Percentiles rank a stretch among this genome's conserved stretches.
Conservation (phyloP, 2,329 filamentous ascomycete species). For the Hymenoscyphus albidus region DNA sequence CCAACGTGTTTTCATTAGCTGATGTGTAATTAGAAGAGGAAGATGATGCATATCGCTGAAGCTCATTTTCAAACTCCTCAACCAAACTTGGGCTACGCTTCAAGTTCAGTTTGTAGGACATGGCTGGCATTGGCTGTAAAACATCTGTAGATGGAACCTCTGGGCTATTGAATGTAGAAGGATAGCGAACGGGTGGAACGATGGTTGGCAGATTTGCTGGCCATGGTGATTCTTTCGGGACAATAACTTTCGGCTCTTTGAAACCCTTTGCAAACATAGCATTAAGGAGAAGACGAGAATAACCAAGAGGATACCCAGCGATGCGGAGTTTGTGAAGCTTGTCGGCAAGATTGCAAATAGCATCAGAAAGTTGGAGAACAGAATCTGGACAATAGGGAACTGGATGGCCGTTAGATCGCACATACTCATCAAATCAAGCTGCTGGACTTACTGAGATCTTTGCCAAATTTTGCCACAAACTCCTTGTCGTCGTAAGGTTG, state of each 20-base stretch:
- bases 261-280: slow-evolving; percentile 4
- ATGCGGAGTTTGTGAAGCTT: slow-evolving; percentile 10
- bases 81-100: slow-evolving; percentile 11
- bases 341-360: slow-evolving; percentile 7
- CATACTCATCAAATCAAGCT: not conserved
- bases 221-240: slow-evolving; percentile 8
- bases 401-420: not conserved
- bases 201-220: slow-evolving; percentile 3
- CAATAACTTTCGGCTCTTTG: not conserved
- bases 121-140: not conserved
- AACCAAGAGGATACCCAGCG: slow-evolving; percentile 8
- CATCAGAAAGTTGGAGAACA: slow-evolving; percentile 1
- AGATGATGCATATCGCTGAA: not conserved
- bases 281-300: slow-evolving; percentile 7
- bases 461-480: slow-evolving; percentile 7
- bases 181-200: not conserved
- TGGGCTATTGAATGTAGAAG: not conserved
- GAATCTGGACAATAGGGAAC: slow-evolving; percentile 6
- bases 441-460: slow-evolving; percentile 4
- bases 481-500: slow-evolving; percentile 4
- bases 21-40: slow-evolving; percentile 9
- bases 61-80: slow-evolving; percentile 12
- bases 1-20: not conserved
- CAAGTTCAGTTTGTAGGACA: slow-evolving; percentile 4
- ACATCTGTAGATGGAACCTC: not conserved